Base-by-base conservation (phyloP, 2,329 filamentous ascomycete genomes). In the Graphiopsis chlorocephala region DNA sequence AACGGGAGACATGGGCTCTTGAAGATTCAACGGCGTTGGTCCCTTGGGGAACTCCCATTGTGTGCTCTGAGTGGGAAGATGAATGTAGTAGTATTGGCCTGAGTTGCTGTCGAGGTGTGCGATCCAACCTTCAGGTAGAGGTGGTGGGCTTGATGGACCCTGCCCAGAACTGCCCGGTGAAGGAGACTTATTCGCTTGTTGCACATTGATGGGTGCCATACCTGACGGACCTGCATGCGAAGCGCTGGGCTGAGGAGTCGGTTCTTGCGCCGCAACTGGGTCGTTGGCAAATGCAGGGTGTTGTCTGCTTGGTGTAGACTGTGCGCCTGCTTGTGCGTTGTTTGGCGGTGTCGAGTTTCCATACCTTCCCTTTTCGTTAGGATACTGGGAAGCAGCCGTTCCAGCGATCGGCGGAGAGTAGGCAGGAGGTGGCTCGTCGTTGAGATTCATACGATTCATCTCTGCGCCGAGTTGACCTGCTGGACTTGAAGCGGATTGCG, bases 41-140 rank as follows among this genome's bases (percentile, higher is more conserved):
- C 94, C 94, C 79, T 97, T 98, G 29, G 95, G 95, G 70, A 98
- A 98, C 74, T 99, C 95, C 95, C 95, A 99, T 75, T 99, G 95
- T 0, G 95, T 99, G 2, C 93, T 92, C 75, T 98, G 95, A 0
- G 92, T 93, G 1, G 93, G 91, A 31, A 99, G 84, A 76, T 99
- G 95, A 66, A 99, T 99, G 74, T 99, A 99, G 78, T 99, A 99
- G 78, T 98, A 99, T 75, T 98, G 94, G 1, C 95, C 95, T 2
- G 94, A 98, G 74, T 91, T 97, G 70, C 92, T 91, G 75, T 99
- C 95, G 4, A 98, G 84, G 76, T 98, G 95, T 23, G 95, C 92
- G 73, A 99, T 98, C 95, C 95, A 99, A 35, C 95, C 95, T 79
- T 99, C 95, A 6, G 95, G 95, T 17, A 99, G 84, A 2, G 94